A percentile compares a stretch with the other conserved stretches of the same genome.
Evolutionary conservation across 306 rosid genomes (phyloP).

Genomic region (Comarum palustre): DNA sequence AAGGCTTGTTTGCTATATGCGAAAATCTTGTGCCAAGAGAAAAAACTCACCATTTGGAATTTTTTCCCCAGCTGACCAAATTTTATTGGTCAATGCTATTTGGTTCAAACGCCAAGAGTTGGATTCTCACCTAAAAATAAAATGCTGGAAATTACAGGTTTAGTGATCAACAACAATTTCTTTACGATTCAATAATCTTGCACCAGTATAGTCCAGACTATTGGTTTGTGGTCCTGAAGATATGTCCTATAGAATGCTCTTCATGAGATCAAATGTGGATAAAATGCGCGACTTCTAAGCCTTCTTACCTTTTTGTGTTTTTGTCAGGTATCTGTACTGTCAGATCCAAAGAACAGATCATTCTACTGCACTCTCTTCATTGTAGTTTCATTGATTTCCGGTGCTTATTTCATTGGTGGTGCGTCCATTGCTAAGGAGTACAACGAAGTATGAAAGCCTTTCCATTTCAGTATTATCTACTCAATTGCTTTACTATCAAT

Average conservation of each 20-base stretch:
- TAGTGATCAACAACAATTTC: not conserved
- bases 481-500: not conserved
- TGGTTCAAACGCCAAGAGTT: not conserved
- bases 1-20: not conserved
- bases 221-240: not conserved
- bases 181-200: not conserved
- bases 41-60: not conserved
- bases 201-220: not conserved
- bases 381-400: conserved; percentile 50
- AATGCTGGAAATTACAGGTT: not conserved
- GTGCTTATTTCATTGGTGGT: conserved; percentile 59
- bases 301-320: conserved; percentile 2
- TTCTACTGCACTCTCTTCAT: conserved; percentile 51
- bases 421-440: conserved; percentile 53
- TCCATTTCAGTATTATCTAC: not conserved
- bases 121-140: not conserved
- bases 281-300: not conserved
- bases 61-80: not conserved
- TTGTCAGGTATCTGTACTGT: conserved; percentile 44
- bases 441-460: conserved; percentile 44
- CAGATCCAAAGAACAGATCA: conserved; percentile 58
- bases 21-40: too few relatives aligned
- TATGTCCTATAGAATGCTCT: not conserved
- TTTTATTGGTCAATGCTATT: not conserved
- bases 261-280: not conserved